These are phyloP conservation scores for Yarrowia alimentaria DNA, from an alignment of 805 yeast species.

Conservation along the genomic window DNA sequence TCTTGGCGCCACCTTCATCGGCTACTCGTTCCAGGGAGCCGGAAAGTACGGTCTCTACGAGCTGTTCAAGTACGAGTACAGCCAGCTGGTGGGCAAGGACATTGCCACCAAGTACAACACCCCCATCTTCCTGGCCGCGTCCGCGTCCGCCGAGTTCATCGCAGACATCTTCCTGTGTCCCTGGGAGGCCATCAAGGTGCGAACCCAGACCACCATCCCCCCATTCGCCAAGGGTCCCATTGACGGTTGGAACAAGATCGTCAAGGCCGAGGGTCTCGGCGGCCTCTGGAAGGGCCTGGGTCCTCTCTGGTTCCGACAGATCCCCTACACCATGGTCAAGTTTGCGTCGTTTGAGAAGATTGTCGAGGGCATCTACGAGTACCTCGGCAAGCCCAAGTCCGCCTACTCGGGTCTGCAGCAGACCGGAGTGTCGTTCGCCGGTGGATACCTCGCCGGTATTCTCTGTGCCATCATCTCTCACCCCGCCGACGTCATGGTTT, in stretches of 20 bases:
- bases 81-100: slow-evolving; percentile 62
- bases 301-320: slow-evolving; percentile 94
- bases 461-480: slow-evolving; percentile 94
- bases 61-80: slow-evolving; percentile 76
- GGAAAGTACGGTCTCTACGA: slow-evolving; percentile 97
- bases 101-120: slow-evolving; percentile 64
- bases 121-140: slow-evolving; percentile 72
- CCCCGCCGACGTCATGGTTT: slow-evolving; percentile 99
- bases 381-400: slow-evolving; percentile 67
- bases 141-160: slow-evolving; percentile 90
- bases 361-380: slow-evolving; percentile 73
- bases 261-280: slow-evolving; percentile 64
- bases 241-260: slow-evolving; percentile 66
- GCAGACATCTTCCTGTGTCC: slow-evolving; percentile 93
- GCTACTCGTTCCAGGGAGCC: slow-evolving; percentile 95
- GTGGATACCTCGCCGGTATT: slow-evolving; percentile 97
- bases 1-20: slow-evolving; percentile 86
- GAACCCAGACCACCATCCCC: slow-evolving; percentile 89
- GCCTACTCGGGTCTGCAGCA: slow-evolving; percentile 74
- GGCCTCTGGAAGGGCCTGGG: slow-evolving; percentile 84
- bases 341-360: slow-evolving; percentile 92
- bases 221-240: slow-evolving; percentile 66
- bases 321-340: slow-evolving; percentile 98
- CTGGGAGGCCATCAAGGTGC: slow-evolving; percentile 91
- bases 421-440: slow-evolving; percentile 91